Conservation (phyloP, 1,284 basidiomycete species). For the Bjerkandera adusta region DNA sequence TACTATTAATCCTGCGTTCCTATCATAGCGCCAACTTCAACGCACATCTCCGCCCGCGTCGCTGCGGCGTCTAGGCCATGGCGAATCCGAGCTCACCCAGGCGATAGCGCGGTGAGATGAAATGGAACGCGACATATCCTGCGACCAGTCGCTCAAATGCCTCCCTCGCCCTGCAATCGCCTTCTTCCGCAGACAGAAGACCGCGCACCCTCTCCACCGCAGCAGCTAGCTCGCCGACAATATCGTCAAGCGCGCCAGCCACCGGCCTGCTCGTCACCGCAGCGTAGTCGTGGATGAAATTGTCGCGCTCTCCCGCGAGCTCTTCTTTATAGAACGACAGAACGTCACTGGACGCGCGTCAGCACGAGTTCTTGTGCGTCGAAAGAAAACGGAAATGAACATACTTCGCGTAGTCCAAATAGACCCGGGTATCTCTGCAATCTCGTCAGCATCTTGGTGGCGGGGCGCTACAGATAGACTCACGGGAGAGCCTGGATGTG, state of each 20-base stretch:
- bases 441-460: neutral
- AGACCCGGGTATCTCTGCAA: conserved; percentile 16
- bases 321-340: conserved; percentile 14
- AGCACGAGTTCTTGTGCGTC: neutral
- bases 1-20: too few species aligned
- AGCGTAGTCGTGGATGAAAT: conserved; percentile 8
- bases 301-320: conserved; percentile 3
- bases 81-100: conserved; percentile 7
- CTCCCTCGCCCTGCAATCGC: conserved; percentile 3
- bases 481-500: conserved; percentile 18
- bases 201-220: neutral
- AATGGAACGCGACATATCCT: conserved; percentile 9
- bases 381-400: neutral
- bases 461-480: neutral
- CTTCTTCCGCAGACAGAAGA: conserved; percentile 4
- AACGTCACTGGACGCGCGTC: conserved; percentile 2
- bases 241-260: neutral
- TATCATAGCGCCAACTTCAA: too few species aligned
- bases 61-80: too few species aligned
- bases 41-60: too few species aligned
- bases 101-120: conserved; percentile 6
- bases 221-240: conserved; percentile 3
- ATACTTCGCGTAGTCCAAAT: conserved; percentile 15
- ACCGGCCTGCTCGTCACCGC: neutral
- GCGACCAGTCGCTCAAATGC: conserved; percentile 4